Evolutionary conservation across 148 eudicot species (phyloP).

Genomic region (Silene conica): DNA sequence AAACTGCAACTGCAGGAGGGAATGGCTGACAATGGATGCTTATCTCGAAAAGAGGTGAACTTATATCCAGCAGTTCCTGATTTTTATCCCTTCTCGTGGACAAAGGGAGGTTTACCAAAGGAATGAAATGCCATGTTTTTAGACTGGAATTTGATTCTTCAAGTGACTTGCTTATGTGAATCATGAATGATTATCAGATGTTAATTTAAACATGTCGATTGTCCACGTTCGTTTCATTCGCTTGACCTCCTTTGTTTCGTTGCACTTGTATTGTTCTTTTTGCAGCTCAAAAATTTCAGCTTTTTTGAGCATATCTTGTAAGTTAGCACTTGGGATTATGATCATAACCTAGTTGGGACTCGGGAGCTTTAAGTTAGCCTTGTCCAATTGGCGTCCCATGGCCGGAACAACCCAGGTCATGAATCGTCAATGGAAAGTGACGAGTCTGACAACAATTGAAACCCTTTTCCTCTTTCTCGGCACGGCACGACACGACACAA

Average conservation of each 20-base stretch:
- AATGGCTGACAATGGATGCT: conserved; percentile 30
- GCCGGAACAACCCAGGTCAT: too few relatives aligned
- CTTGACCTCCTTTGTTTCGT: not conserved
- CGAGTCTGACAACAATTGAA: too few relatives aligned
- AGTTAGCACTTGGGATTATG: too few relatives aligned
- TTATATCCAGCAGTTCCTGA: not conserved
- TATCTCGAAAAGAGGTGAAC: not conserved
- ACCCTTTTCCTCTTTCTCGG: too few relatives aligned
- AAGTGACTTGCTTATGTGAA: not conserved
- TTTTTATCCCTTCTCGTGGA: not conserved
- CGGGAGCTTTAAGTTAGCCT: too few relatives aligned
- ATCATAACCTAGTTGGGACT: too few relatives aligned
- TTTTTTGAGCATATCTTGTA: too few relatives aligned
- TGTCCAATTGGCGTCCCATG: too few relatives aligned
- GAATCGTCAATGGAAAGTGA: too few relatives aligned
- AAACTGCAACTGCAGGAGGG: conserved; percentile 27
- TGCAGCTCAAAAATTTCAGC: too few relatives aligned
- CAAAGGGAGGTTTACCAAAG: not conserved
- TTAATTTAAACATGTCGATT: not conserved
- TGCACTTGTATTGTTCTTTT: too few relatives aligned
- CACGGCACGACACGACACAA: too few relatives aligned
- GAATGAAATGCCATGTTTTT: not conserved
- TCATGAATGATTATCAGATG: not conserved
- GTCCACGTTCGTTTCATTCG: not conserved
- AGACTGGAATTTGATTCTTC: not conserved